These are phyloP conservation scores for Fusarium mexicanum DNA, from an alignment of 2,329 filamentous ascomycete species.

Conservation along the genomic window DNA sequence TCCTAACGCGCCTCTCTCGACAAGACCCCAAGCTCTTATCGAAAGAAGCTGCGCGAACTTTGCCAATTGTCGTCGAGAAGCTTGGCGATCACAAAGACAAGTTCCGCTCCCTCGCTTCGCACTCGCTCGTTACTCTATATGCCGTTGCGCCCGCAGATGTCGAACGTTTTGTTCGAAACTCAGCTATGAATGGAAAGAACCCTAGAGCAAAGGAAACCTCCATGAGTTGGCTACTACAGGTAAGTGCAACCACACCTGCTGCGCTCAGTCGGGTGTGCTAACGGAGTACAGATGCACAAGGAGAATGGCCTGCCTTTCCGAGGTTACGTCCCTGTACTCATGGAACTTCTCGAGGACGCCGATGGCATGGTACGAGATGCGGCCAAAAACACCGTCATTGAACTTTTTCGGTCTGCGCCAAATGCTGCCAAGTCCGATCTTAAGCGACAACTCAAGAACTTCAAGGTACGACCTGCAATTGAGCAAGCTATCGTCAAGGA, in stretches of 20 bases:
- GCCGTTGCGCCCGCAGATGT: constrained; percentile 75
- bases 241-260: constrained; percentile 47
- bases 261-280: constrained; percentile 3
- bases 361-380: constrained; percentile 87
- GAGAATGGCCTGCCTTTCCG: constrained; percentile 84
- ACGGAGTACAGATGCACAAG: constrained; percentile 73
- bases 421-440: constrained; percentile 87
- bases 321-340: constrained; percentile 81
- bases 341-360: constrained; percentile 89
- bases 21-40: constrained; percentile 81
- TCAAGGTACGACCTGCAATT: constrained; percentile 88
- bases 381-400: constrained; percentile 84
- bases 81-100: constrained; percentile 91
- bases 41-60: constrained; percentile 75
- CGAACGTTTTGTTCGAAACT: constrained; percentile 81
- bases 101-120: constrained; percentile 76
- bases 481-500: constrained; percentile 82
- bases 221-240: constrained; percentile 86
- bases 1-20: constrained; percentile 84
- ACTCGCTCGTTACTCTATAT: constrained; percentile 82
- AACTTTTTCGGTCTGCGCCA: constrained; percentile 85
- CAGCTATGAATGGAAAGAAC: constrained; percentile 82
- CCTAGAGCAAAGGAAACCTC: constrained; percentile 84
- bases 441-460: constrained; percentile 84
- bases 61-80: constrained; percentile 82